phyloP scores from a whole-genome alignment of 2,329 filamentous ascomycete species.

The Exophiala calicioides region DNA sequence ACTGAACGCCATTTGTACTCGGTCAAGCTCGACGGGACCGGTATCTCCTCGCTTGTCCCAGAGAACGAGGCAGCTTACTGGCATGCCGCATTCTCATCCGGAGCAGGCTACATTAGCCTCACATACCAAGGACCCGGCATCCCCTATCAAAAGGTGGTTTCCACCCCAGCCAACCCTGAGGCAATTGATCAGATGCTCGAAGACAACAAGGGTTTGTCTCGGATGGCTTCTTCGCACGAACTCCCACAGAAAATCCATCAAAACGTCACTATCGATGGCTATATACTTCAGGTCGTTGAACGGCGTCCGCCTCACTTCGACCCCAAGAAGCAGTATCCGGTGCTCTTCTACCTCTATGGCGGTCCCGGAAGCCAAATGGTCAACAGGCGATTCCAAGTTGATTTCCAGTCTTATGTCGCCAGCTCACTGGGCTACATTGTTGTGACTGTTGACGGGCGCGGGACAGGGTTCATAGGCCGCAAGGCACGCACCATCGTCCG shows the following conservation, averaged over 20 bases:
- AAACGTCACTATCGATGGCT: slow-evolving; percentile 79
- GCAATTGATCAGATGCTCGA: slow-evolving; percentile 73
- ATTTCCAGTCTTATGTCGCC: slow-evolving; percentile 89
- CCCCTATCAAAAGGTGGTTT: slow-evolving; percentile 88
- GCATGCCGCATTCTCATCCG: slow-evolving; percentile 76
- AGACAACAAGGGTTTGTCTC: slow-evolving; percentile 70
- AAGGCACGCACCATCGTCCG: slow-evolving; percentile 78
- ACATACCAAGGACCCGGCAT: slow-evolving; percentile 81
- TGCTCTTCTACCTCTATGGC: slow-evolving; percentile 92
- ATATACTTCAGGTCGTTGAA: slow-evolving; percentile 73
- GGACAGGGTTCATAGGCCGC: slow-evolving; percentile 87
- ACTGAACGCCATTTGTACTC: slow-evolving; percentile 91
- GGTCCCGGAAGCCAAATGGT: slow-evolving; percentile 93
- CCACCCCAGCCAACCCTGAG: slow-evolving; percentile 68
- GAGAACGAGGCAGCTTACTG: slow-evolving; percentile 75
- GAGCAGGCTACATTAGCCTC: slow-evolving; percentile 79
- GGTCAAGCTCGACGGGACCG: slow-evolving; percentile 78
- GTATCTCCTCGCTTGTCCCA: slow-evolving; percentile 72
- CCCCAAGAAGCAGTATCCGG: slow-evolving; percentile 73
- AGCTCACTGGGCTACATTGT: slow-evolving; percentile 87
- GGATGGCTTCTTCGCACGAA: slow-evolving; percentile 72
- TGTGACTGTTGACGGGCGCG: slow-evolving; percentile 89
- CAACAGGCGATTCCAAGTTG: slow-evolving; percentile 73
- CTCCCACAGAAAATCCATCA: slow-evolving; percentile 81
- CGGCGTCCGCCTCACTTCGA: slow-evolving; percentile 88